A percentile compares a stretch with the other conserved stretches of the same genome.
phyloP scores from a whole-genome alignment of 257 asterid species.

The Jaltomata sinuosa region DNA sequence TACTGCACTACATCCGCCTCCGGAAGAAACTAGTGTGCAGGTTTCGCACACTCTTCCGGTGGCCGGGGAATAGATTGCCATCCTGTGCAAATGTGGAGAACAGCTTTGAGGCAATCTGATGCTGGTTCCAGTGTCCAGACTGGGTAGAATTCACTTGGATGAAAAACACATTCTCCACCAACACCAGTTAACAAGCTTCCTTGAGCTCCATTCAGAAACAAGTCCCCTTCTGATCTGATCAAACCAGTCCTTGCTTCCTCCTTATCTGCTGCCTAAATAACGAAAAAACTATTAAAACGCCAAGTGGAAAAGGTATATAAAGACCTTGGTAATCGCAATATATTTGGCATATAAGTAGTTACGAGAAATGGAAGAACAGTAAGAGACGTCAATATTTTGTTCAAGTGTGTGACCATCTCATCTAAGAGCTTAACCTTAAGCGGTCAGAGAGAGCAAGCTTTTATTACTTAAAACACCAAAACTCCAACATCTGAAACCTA shows the following conservation, averaged over 20 bases:
- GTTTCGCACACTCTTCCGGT: conserved; percentile 9
- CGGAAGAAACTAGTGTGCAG: neutral
- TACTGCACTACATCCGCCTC: neutral
- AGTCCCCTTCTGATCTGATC: conserved; percentile 74
- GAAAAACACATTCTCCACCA: conserved; percentile 36
- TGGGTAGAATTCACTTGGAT: conserved; percentile 65
- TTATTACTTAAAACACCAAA: neutral
- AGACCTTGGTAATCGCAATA: neutral
- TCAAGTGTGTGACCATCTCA: too few relatives aligned
- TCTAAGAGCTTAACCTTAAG: too few relatives aligned
- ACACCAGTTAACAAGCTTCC: conserved; percentile 30
- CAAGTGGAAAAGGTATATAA: neutral
- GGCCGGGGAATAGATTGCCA: conserved; percentile 49
- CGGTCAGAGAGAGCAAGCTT: too few relatives aligned
- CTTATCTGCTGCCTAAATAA: conserved; percentile 65
- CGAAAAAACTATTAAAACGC: neutral
- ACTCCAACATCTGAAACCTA: too few relatives aligned
- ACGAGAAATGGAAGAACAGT: neutral
- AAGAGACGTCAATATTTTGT: neutral
- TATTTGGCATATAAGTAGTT: neutral
- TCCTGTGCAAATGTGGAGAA: conserved; percentile 73
- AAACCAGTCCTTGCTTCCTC: conserved; percentile 48
- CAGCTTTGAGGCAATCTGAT: conserved; percentile 51
- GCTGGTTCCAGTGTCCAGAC: conserved; percentile 72
- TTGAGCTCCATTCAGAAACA: conserved; percentile 56